phyloP scores from a whole-genome alignment of 768 basidiomycete species.

The Xanthoconium purpureum region DNA sequence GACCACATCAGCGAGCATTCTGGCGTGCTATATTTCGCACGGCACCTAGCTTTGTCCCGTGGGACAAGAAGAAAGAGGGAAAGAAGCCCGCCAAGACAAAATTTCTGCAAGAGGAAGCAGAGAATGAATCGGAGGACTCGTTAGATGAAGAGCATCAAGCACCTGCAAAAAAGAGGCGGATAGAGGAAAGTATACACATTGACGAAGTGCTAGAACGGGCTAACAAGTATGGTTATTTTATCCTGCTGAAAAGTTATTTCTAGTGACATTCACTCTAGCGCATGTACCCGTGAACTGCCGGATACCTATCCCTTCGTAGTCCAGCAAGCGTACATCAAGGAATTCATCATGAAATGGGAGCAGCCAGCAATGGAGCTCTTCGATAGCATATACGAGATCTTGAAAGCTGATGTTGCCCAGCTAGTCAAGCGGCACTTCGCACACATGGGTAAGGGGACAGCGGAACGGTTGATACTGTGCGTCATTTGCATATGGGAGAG shows the following conservation, averaged over 20 bases:
- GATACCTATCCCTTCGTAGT: slow-evolving; percentile 63
- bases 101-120: not conserved
- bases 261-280: slow-evolving; percentile 9
- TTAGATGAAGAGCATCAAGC: not conserved
- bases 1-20: slow-evolving; percentile 46
- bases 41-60: not conserved
- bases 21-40: slow-evolving; percentile 36
- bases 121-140: not conserved
- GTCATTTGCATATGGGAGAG: slow-evolving; percentile 10
- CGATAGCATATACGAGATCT: slow-evolving; percentile 32
- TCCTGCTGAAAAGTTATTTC: not conserved
- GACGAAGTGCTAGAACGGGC: slow-evolving; percentile 47
- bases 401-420: slow-evolving; percentile 36
- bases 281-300: slow-evolving; percentile 65
- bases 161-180: not conserved
- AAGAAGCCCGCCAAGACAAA: not conserved
- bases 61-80: not conserved
- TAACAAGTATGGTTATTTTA: not conserved
- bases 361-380: slow-evolving; percentile 45
- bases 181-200: slow-evolving; percentile 34
- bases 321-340: slow-evolving; percentile 45
- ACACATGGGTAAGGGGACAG: slow-evolving; percentile 45
- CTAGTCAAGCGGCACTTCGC: slow-evolving; percentile 49
- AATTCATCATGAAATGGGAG: slow-evolving; percentile 45
- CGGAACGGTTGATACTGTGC: slow-evolving; percentile 46